Evolutionary conservation across 2,329 filamentous ascomycete genomes (phyloP).

Genomic region (Thelonectria rubi): DNA sequence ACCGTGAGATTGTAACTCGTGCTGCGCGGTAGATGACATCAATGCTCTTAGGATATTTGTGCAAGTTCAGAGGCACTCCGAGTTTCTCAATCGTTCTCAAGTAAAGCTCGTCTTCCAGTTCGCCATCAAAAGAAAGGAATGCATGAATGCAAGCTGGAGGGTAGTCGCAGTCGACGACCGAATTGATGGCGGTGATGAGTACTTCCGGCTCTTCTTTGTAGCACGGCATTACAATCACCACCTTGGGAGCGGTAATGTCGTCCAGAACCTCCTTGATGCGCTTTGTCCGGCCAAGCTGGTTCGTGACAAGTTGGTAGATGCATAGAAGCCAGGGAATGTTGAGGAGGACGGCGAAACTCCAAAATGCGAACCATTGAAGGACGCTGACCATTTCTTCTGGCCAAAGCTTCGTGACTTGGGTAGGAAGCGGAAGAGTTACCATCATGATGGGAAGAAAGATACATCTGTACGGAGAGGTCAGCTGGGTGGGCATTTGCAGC

Average conservation of each 20-base stretch:
- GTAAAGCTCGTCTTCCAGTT: constrained; percentile 88
- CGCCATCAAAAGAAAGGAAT: constrained; percentile 94
- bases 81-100: constrained; percentile 85
- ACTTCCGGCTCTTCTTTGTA: constrained; percentile 91
- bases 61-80: constrained; percentile 79
- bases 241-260: constrained; percentile 87
- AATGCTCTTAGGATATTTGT: constrained; percentile 87
- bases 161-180: constrained; percentile 93
- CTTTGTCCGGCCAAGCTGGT: constrained; percentile 82
- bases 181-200: constrained; percentile 86
- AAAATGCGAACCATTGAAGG: constrained; percentile 96
- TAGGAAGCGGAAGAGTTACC: constrained; percentile 86
- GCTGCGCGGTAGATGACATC: constrained; percentile 85
- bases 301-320: constrained; percentile 88
- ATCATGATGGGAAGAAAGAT: constrained; percentile 95
- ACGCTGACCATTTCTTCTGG: constrained; percentile 72
- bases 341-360: constrained; percentile 85
- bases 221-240: constrained; percentile 96
- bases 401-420: constrained; percentile 75
- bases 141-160: constrained; percentile 92
- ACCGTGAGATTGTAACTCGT: constrained; percentile 89
- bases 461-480: constrained; percentile 58
- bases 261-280: constrained; percentile 86
- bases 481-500: neutral
- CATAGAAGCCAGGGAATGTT: constrained; percentile 93